Evolutionary conservation across 2,329 filamentous ascomycete species (phyloP).

Genomic region (Dactylonectria macrodidyma): DNA sequence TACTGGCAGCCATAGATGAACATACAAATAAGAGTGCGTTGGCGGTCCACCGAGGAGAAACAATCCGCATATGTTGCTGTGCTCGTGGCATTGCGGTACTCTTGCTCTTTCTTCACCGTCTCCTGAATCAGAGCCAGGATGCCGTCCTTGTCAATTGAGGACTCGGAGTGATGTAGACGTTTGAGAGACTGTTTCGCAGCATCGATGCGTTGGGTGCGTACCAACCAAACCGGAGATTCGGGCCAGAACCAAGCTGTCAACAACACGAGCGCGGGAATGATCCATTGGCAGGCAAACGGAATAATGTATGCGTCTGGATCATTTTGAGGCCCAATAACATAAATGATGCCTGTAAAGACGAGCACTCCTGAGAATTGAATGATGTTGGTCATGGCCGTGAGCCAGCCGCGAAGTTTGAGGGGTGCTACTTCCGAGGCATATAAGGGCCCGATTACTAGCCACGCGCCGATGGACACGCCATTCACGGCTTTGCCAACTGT

Average conservation of each 20-base stretch:
- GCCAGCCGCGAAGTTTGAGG: conserved; percentile 20
- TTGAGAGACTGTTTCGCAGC: conserved; percentile 10
- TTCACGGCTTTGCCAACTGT: conserved; percentile 24
- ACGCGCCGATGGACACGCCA: conserved; percentile 21
- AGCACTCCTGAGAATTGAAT: conserved; percentile 22
- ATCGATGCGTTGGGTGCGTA: conserved; percentile 4
- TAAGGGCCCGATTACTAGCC: conserved; percentile 17
- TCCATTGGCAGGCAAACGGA: conserved; percentile 22
- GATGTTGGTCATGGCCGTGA: conserved; percentile 27
- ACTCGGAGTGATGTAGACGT: background rate
- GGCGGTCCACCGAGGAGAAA: conserved; percentile 5
- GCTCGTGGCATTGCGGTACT: background rate
- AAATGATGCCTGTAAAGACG: conserved; percentile 19
- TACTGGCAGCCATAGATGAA: conserved; percentile 15
- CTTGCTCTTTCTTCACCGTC: conserved; percentile 13
- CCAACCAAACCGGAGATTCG: conserved; percentile 9
- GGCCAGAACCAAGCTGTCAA: conserved; percentile 17
- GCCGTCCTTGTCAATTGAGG: background rate
- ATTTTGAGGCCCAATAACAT: conserved; percentile 10
- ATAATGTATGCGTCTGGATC: conserved; percentile 17
- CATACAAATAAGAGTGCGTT: conserved; percentile 22
- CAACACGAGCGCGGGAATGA: conserved; percentile 9
- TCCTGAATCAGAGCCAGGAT: conserved; percentile 8
- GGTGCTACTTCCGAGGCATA: conserved; percentile 24
- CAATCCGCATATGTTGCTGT: conserved; percentile 1